Evolutionary conservation across 305 asterid genomes (phyloP).

Genomic region (Solanum hybrid): DNA sequence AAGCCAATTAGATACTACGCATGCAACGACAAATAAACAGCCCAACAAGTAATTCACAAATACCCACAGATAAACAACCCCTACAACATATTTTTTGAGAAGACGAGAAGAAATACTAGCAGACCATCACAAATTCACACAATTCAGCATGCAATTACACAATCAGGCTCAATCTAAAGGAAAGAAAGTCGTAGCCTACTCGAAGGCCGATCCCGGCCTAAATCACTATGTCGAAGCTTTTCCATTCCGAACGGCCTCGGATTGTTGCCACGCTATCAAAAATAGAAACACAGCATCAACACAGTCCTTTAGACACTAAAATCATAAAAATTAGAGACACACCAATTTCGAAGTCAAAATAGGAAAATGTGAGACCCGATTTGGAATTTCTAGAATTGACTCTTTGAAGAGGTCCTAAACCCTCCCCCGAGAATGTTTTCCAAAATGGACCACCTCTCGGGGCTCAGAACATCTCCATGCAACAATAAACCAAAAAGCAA

Average conservation of each 20-base stretch:
- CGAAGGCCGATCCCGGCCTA: background rate
- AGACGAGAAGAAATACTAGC: background rate
- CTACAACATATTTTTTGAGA: background rate
- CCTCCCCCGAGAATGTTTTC: background rate
- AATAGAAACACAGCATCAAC: background rate
- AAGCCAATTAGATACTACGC: too few relatives aligned
- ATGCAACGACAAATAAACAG: too few relatives aligned
- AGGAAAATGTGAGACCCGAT: background rate
- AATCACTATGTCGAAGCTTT: background rate
- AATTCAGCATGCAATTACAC: background rate
- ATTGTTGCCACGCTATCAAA: background rate
- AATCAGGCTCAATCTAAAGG: background rate
- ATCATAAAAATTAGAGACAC: background rate
- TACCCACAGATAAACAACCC: too few relatives aligned
- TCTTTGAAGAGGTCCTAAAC: background rate
- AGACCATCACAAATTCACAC: background rate
- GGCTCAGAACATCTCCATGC: background rate
- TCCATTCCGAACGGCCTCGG: background rate
- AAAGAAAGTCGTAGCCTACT: background rate
- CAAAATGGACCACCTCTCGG: background rate
- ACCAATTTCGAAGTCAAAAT: background rate
- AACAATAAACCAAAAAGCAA: background rate
- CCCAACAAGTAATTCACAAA: too few relatives aligned
- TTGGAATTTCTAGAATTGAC: background rate
- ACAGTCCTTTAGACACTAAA: background rate